A percentile compares a stretch with the other conserved stretches of the same genome.
Conservation (phyloP, 441 rosid species). For the Viola pubescens region DNA sequence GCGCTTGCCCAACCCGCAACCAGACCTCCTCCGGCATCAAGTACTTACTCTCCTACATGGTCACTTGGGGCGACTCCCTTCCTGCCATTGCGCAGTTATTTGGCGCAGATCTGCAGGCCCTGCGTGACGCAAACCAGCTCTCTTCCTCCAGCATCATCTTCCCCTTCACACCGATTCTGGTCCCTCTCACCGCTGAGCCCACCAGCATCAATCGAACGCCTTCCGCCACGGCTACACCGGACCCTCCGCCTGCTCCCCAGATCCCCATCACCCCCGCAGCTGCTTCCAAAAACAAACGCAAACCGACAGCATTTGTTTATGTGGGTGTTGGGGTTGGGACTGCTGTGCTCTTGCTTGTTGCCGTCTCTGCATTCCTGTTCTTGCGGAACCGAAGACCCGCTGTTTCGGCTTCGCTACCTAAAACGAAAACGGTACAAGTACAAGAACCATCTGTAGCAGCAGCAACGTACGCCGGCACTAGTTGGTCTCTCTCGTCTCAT, state of each 20-base stretch:
- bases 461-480: conserved; percentile 24
- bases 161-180: conserved; percentile 58
- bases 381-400: conserved; percentile 20
- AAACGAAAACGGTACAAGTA: conserved; percentile 9
- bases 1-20: conserved; percentile 66
- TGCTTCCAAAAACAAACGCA: conserved; percentile 26
- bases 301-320: conserved; percentile 32
- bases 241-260: conserved; percentile 26
- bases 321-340: conserved; percentile 54
- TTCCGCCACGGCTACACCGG: conserved; percentile 27
- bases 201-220: conserved; percentile 27
- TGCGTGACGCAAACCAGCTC: conserved; percentile 50
- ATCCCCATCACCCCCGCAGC: conserved; percentile 12
- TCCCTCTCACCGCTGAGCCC: conserved; percentile 53
- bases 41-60: conserved; percentile 50
- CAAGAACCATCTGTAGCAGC: not conserved
- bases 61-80: conserved; percentile 31
- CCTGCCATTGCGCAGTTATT: conserved; percentile 43
- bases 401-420: conserved; percentile 17
- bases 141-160: conserved; percentile 21
- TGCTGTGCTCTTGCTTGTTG: conserved; percentile 29
- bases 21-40: conserved; percentile 46
- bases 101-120: conserved; percentile 25
- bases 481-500: conserved; percentile 42
- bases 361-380: conserved; percentile 26